Evolutionary conservation across 108 stramenopile genomes (phyloP), one percentile per base, ranked within the genome.

Genomic region (Stephanodiscus triporus): DNA sequence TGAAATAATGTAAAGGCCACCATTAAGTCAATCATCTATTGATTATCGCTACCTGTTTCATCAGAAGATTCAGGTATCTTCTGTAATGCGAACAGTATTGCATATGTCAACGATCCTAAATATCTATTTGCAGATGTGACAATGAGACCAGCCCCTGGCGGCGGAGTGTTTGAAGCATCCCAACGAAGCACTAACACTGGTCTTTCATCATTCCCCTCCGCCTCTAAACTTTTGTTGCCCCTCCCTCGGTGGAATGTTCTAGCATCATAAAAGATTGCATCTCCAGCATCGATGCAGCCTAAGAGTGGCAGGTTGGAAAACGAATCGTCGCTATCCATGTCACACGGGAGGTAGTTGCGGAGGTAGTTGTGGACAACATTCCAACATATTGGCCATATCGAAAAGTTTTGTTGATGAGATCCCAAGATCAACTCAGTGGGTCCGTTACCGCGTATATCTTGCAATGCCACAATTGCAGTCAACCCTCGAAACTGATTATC

Each of bases 231-330:
- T 30, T 7, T 48, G 47, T 60, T 60, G 37, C 62, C 76, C 54
- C 76, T 69, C n/a, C 76, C 76, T 77, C 76, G 49, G 34, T 77
- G 76, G 27, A 77, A 77, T 63, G 70, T 63, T 43, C 68, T 63
- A 11, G 76, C 76, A 49, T 77, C 76, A 55, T 77, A 77, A 0
- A 77, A 50, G 26, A 77, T 48, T 48, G 76, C 34, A 57, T 77
- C 68, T 32, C 76, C 76, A 10, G 68, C 68, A 77, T 77, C 48
- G 48, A 77, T 64, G 45, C 67, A 68, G 30, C 67, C 76, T 4
- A 77, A 49, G 27, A 77, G 68, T 45, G 68, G 51, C 14, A 20
- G 8, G 8, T 42, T 22, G 2, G 30, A 42, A 38, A 59, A 34
- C 32, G 58, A 32, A 59, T 59, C 58, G n/a, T 59, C 32, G n/a